These are phyloP conservation scores for Didymella pomorum DNA, from an alignment of 2,329 filamentous ascomycete genomes.

Conservation along the genomic window DNA sequence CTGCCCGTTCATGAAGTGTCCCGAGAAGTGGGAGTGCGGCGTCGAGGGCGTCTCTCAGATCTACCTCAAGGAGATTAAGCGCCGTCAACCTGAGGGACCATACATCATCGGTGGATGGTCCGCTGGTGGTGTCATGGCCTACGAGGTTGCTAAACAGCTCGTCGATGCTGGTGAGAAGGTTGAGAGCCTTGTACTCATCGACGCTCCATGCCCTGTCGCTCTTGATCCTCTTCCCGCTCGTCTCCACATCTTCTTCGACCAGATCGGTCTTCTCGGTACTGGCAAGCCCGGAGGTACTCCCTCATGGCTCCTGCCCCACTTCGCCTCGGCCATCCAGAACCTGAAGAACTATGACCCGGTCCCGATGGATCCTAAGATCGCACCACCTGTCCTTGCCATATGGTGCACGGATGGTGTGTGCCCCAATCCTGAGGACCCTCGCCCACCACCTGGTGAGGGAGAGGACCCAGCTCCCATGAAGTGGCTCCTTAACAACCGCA, in stretches of 20 bases:
- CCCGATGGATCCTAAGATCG: constrained; percentile 66
- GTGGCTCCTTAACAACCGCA: constrained; percentile 77
- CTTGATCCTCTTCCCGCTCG: constrained; percentile 60
- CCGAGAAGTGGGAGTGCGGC: constrained; percentile 70
- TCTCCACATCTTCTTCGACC: constrained; percentile 76
- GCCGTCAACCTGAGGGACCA: constrained; percentile 71
- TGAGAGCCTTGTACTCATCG: constrained; percentile 61
- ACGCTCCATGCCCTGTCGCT: constrained; percentile 62
- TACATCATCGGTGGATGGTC: constrained; percentile 65
- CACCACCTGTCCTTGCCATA: constrained; percentile 69
- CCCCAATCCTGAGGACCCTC: constrained; percentile 69
- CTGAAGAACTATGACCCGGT: constrained; percentile 73
- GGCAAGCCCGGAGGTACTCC: constrained; percentile 67
- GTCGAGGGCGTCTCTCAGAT: constrained; percentile 70
- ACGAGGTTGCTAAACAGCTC: constrained; percentile 60
- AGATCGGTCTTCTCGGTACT: constrained; percentile 74
- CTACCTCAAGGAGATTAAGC: constrained; percentile 74
- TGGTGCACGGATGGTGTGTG: constrained; percentile 80
- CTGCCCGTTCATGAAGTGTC: constrained; percentile 75
- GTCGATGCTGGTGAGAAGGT: constrained; percentile 59
- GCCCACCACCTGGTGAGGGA: constrained; percentile 68
- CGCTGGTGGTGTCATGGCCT: constrained; percentile 64
- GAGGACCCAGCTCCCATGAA: constrained; percentile 63
- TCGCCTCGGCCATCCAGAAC: constrained; percentile 71
- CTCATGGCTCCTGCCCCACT: constrained; percentile 77